Conservation (phyloP, 2,329 filamentous ascomycete genomes). For the Phyllosticta ampelicida region DNA sequence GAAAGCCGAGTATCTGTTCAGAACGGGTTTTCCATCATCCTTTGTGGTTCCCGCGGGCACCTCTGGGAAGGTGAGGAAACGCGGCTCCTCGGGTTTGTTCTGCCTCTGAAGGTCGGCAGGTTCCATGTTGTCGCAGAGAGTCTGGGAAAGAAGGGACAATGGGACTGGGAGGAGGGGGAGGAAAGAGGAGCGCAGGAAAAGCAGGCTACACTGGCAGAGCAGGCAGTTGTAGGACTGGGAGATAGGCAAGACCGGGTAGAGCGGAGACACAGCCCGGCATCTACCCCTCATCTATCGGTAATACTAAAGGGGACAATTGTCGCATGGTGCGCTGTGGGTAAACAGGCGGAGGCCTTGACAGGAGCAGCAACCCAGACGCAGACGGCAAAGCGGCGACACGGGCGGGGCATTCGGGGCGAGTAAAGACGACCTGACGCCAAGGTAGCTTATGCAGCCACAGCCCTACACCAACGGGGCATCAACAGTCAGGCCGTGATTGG, state of each 20-base stretch:
- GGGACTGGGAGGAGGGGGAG: not conserved
- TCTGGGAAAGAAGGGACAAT: not conserved
- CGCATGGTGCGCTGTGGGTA: not conserved
- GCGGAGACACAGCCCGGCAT: not conserved
- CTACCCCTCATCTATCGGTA: not conserved
- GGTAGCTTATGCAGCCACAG: not conserved
- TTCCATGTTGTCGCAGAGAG: constrained; percentile 21
- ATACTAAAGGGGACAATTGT: not conserved
- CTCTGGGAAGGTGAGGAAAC: constrained; percentile 48
- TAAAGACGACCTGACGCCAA: too few relatives aligned
- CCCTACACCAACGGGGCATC: not conserved
- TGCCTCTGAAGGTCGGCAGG: constrained; percentile 26
- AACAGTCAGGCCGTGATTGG: not conserved
- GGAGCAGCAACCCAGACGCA: not conserved
- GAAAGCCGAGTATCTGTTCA: constrained; percentile 80
- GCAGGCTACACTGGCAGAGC: not conserved
- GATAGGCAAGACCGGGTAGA: not conserved
- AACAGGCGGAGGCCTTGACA: too few relatives aligned
- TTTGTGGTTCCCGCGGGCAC: constrained; percentile 40
- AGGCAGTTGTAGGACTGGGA: not conserved
- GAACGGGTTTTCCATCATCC: constrained; percentile 50
- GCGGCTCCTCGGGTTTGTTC: constrained; percentile 27
- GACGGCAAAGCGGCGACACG: not conserved
- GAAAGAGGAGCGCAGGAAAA: not conserved
- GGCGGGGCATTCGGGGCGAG: not conserved